A percentile compares a stretch with the other conserved stretches of the same genome.
These are phyloP conservation scores for Cercospora sp. DNA, from an alignment of 2,329 filamentous ascomycete genomes.

Conservation along the genomic window DNA sequence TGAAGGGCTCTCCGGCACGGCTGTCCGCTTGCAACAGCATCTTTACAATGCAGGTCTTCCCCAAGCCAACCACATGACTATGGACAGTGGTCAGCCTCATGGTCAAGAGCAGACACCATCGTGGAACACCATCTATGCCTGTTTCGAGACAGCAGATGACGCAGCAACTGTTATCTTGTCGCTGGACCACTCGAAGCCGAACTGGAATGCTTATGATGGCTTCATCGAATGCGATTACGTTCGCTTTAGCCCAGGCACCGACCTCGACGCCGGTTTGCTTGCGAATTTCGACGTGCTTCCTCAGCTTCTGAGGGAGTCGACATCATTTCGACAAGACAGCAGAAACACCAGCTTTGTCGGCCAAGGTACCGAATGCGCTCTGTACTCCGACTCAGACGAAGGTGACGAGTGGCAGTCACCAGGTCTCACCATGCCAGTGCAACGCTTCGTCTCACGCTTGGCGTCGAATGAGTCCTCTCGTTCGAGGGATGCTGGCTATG, in stretches of 20 bases:
- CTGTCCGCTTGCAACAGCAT: constrained; percentile 7
- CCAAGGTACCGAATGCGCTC: constrained; percentile 1
- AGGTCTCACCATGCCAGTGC: constrained; percentile 5
- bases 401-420: neutral
- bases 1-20: constrained; percentile 12
- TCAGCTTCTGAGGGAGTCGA: neutral
- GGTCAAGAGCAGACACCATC: neutral
- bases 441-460: constrained; percentile 5
- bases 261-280: constrained; percentile 6
- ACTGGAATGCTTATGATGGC: constrained; percentile 18
- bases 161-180: constrained; percentile 17
- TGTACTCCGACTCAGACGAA: constrained; percentile 11
- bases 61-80: constrained; percentile 1
- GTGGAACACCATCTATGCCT: constrained; percentile 16
- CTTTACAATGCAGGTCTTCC: constrained; percentile 14
- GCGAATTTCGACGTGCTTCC: constrained; percentile 19
- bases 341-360: constrained; percentile 2
- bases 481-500: constrained; percentile 18
- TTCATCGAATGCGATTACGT: constrained; percentile 22
- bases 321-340: neutral
- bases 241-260: constrained; percentile 13
- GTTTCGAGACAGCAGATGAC: constrained; percentile 17
- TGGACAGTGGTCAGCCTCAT: constrained; percentile 4
- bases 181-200: constrained; percentile 17
- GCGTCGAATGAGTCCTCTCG: constrained; percentile 13